Percentiles rank a stretch among this genome's conserved stretches.
Conservation (phyloP, 352 stramenopile genomes). For the Globisporangium yorkense region DNA sequence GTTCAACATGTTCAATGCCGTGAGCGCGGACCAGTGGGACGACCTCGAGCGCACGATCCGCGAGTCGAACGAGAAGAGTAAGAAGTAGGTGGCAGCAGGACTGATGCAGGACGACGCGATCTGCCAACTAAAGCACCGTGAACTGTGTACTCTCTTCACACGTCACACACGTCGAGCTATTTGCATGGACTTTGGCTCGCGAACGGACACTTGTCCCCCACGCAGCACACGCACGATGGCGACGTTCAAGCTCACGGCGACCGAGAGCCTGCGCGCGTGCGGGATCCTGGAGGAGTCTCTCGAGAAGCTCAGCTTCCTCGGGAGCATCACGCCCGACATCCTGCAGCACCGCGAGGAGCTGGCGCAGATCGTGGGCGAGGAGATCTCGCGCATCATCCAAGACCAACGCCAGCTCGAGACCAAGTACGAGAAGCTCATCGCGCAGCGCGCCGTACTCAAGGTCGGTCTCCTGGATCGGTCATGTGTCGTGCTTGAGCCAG, state of each 20-base stretch:
- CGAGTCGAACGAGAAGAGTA: slow-evolving; percentile 54
- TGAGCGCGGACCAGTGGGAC: slow-evolving; percentile 68
- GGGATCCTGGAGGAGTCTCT: slow-evolving; percentile 87
- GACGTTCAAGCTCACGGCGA: slow-evolving; percentile 58
- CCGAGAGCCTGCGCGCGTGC: slow-evolving; percentile 63
- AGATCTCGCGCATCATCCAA: slow-evolving; percentile 92
- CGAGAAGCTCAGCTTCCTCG: slow-evolving; percentile 89
- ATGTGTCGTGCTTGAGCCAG: no score
- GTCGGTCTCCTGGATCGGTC: background rate
- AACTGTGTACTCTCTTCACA: background rate
- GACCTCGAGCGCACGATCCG: slow-evolving; percentile 61
- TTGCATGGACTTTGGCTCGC: no score
- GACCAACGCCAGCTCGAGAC: slow-evolving; percentile 83
- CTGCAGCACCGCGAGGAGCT: slow-evolving; percentile 90
- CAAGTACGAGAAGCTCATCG: slow-evolving; percentile 89
- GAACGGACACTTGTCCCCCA: no score
- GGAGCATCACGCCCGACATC: slow-evolving; percentile 88
- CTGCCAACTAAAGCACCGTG: no score
- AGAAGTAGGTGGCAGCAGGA: slow-evolving; percentile 15
- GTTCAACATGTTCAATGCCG: slow-evolving; percentile 71
- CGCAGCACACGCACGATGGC: background rate
- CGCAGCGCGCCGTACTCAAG: slow-evolving; percentile 81
- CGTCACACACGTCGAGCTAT: no score
- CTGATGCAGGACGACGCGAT: no score
- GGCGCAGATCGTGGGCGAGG: slow-evolving; percentile 88